Conservation (phyloP, 2,329 filamentous ascomycete genomes). For the Raffaelea deltoideospora region DNA sequence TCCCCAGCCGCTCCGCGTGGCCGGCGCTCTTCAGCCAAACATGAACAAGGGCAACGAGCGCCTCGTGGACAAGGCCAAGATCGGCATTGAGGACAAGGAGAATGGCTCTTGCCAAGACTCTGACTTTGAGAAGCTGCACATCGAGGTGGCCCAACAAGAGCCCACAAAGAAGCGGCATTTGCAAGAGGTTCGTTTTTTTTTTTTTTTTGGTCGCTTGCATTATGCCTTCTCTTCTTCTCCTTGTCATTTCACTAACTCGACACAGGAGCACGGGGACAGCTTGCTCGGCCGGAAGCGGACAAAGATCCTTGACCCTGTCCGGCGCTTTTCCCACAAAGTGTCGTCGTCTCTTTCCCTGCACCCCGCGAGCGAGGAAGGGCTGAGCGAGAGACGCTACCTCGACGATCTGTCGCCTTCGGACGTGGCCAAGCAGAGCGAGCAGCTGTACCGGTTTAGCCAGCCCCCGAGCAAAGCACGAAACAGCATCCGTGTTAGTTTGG, state of each 20-base stretch:
- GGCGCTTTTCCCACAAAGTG: constrained; percentile 8
- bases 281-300: constrained; percentile 5
- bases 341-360: constrained; percentile 6
- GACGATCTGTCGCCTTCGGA: constrained; percentile 6
- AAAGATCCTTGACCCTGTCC: constrained; percentile 6
- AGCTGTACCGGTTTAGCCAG: constrained; percentile 3
- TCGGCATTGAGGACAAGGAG: constrained; percentile 1
- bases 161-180: constrained; percentile 7
- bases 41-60: not conserved
- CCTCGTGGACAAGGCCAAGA: not conserved
- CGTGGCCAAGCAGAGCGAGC: constrained; percentile 4
- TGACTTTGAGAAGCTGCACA: too few species aligned
- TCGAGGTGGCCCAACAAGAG: too few species aligned
- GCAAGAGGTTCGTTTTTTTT: not conserved
- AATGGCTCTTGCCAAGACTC: too few species aligned
- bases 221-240: too few species aligned
- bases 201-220: not conserved
- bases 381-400: not conserved
- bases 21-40: not conserved
- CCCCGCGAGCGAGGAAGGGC: not conserved
- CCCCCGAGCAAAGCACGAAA: too few species aligned
- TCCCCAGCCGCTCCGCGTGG: constrained; percentile 7
- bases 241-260: too few species aligned
- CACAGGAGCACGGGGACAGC: not conserved
- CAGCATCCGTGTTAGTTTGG: constrained; percentile 3